A percentile compares a stretch with the other conserved stretches of the same genome.
Evolutionary conservation across 257 asterid genomes (phyloP).

Genomic region (Penstemon newberryi): DNA sequence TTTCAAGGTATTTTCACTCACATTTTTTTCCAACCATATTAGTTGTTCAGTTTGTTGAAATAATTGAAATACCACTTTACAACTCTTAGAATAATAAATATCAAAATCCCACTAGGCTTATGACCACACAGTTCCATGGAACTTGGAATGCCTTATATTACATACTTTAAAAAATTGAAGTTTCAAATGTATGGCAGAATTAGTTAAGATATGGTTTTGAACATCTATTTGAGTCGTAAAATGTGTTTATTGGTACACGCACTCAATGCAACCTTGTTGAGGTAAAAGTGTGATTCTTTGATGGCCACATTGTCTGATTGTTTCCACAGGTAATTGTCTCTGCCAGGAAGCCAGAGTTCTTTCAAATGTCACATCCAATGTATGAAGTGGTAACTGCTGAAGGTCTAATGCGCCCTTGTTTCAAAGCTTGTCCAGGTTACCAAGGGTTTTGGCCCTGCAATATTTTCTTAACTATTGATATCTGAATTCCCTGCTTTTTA

Average conservation of each 20-base stretch:
- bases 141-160: not conserved
- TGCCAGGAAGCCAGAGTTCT: slow-evolving; percentile 89
- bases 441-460: slow-evolving; percentile 22
- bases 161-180: slow-evolving; percentile 26
- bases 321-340: slow-evolving; percentile 77
- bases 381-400: slow-evolving; percentile 90
- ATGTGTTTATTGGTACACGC: not conserved
- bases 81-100: too few relatives aligned
- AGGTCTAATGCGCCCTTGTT: slow-evolving; percentile 94
- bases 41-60: too few relatives aligned
- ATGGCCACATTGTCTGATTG: slow-evolving; percentile 13
- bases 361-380: slow-evolving; percentile 87
- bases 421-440: slow-evolving; percentile 74
- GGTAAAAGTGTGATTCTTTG: slow-evolving; percentile 14
- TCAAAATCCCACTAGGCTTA: too few relatives aligned
- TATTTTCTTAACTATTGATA: slow-evolving; percentile 13
- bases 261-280: slow-evolving; percentile 17
- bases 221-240: not conserved
- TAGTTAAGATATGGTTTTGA: not conserved
- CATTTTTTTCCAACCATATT: too few relatives aligned
- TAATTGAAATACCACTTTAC: too few relatives aligned
- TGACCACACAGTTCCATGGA: too few relatives aligned
- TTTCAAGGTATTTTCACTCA: too few relatives aligned
- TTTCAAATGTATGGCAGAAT: slow-evolving; percentile 16
- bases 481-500: not conserved